Evolutionary conservation across 805 yeast genomes (phyloP).

Genomic region (Isabelozyma heimii): DNA sequence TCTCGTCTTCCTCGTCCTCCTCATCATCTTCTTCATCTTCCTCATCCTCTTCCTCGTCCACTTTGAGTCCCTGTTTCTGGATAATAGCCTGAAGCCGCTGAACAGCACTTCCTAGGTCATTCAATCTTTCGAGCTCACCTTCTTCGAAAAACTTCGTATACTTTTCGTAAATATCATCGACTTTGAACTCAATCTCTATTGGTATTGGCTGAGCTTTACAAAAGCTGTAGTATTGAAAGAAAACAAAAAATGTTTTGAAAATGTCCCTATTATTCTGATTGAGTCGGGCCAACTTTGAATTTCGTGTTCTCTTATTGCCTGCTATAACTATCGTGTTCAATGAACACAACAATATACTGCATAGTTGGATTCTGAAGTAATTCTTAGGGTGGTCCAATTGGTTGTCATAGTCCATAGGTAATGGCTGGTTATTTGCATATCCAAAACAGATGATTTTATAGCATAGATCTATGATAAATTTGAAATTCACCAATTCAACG

Average conservation of each 20-base stretch:
- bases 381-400: conserved; percentile 57
- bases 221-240: conserved; percentile 69
- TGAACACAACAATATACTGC: conserved; percentile 24
- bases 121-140: conserved; percentile 33
- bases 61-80: conserved; percentile 7
- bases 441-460: conserved; percentile 64
- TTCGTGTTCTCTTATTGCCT: conserved; percentile 3
- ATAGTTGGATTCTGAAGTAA: conserved; percentile 67
- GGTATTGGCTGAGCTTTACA: conserved; percentile 65
- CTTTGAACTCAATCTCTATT: conserved; percentile 53
- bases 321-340: conserved; percentile 9
- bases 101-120: conserved; percentile 42
- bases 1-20: conserved; percentile 9
- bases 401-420: conserved; percentile 45
- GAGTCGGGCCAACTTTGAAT: not conserved
- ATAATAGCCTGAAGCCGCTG: conserved; percentile 32
- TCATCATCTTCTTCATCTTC: conserved; percentile 7
- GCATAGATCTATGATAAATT: conserved; percentile 48
- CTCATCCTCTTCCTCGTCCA: conserved; percentile 9
- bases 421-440: conserved; percentile 51
- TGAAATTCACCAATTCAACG: conserved; percentile 42
- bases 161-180: conserved; percentile 43
- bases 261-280: conserved; percentile 5
- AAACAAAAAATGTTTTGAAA: conserved; percentile 42
- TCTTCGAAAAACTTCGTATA: conserved; percentile 14